phyloP scores from a whole-genome alignment of 768 basidiomycete genomes.

The Pisolithus microcarpus region DNA sequence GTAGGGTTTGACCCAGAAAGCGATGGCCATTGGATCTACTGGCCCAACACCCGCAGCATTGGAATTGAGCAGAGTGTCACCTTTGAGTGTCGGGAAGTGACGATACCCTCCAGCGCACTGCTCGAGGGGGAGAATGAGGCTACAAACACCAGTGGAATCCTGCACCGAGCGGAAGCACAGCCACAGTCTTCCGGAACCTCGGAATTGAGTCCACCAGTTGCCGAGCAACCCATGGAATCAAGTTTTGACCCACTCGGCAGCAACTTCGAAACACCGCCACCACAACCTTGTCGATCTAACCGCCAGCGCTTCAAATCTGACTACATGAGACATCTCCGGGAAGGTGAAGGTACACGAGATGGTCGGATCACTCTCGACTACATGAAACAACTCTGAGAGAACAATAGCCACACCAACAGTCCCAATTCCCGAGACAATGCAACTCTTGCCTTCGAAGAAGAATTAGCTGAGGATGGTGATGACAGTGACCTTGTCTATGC shows the following conservation, averaged over 20 bases:
- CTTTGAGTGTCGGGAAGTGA: not conserved
- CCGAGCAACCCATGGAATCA: too few relatives aligned
- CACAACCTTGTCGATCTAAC: not conserved
- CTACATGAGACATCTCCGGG: not conserved
- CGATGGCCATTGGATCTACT: not conserved
- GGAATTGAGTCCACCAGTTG: too few relatives aligned
- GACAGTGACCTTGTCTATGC: not conserved
- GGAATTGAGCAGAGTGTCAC: slow-evolving; percentile 5
- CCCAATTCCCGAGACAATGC: too few relatives aligned
- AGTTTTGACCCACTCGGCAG: not conserved
- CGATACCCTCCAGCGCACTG: not conserved
- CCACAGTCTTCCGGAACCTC: too few relatives aligned
- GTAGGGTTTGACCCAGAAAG: not conserved
- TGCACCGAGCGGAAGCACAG: too few relatives aligned
- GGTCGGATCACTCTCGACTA: not conserved
- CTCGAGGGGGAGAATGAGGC: too few relatives aligned
- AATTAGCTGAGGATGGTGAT: not conserved
- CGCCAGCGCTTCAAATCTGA: not conserved
- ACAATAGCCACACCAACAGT: too few relatives aligned
- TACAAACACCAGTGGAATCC: too few relatives aligned
- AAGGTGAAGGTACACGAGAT: not conserved
- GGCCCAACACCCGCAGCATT: not conserved
- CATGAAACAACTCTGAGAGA: too few relatives aligned
- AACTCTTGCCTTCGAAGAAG: not conserved
- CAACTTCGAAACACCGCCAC: not conserved